Conservation (phyloP, 1,139 yeast genomes). For the Debaryomycetaceae sp. region DNA sequence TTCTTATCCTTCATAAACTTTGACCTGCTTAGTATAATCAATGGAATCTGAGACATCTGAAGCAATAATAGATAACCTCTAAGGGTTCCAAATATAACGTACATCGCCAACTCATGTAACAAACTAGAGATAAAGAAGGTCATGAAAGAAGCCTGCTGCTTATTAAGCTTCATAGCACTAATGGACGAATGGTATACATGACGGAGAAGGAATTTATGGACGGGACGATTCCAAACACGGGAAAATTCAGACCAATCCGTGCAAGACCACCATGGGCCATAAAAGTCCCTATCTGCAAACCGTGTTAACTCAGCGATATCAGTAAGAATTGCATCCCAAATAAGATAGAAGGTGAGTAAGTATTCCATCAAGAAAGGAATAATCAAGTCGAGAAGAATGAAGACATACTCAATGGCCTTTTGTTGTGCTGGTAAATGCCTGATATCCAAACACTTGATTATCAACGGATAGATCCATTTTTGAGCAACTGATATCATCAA, state of each 20-base stretch:
- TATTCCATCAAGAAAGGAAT: constrained; percentile 78
- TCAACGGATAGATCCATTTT: constrained; percentile 71
- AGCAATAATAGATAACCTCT: constrained; percentile 76
- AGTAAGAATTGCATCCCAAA: constrained; percentile 92
- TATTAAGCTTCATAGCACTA: constrained; percentile 67
- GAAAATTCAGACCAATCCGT: constrained; percentile 93
- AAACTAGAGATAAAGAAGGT: constrained; percentile 81
- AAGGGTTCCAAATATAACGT: constrained; percentile 71
- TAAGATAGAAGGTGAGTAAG: constrained; percentile 75
- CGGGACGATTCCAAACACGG: constrained; percentile 92
- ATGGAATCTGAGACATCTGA: constrained; percentile 82
- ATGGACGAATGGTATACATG: constrained; percentile 94
- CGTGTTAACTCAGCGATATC: constrained; percentile 82
- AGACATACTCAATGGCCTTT: constrained; percentile 52
- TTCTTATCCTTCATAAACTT: constrained; percentile 50
- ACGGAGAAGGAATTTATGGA: constrained; percentile 82
- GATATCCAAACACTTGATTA: constrained; percentile 53
- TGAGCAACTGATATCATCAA: constrained; percentile 85
- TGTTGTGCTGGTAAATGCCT: constrained; percentile 46
- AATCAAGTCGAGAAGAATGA: constrained; percentile 67
- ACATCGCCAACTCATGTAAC: constrained; percentile 92
- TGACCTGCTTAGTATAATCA: constrained; percentile 53
- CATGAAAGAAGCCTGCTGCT: constrained; percentile 64
- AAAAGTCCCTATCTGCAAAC: constrained; percentile 89
- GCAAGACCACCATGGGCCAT: constrained; percentile 98